Conservation (phyloP, 2,329 filamentous ascomycete species). For the Fusarium napiforme region DNA sequence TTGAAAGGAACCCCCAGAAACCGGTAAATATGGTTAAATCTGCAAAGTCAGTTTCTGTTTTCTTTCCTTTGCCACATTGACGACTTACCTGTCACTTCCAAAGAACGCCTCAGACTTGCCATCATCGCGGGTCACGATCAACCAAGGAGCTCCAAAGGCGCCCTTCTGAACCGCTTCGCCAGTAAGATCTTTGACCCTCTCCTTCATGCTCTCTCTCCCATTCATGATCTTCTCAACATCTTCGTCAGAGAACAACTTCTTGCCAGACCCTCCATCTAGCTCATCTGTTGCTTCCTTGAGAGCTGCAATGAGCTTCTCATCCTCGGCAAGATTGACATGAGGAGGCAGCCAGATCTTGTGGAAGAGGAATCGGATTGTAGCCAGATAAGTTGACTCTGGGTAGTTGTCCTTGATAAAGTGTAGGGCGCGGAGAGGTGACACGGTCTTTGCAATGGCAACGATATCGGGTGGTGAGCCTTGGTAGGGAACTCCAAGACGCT, state of each 20-base stretch:
- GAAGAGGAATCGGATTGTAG: slow-evolving; percentile 66
- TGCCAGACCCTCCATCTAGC: slow-evolving; percentile 32
- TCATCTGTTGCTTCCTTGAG: slow-evolving; percentile 49
- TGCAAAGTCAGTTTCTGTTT: slow-evolving; percentile 38
- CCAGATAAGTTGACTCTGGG: slow-evolving; percentile 60
- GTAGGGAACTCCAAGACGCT: slow-evolving; percentile 51
- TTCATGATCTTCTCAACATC: slow-evolving; percentile 67
- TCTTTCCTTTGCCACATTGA: too few species aligned
- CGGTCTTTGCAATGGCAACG: slow-evolving; percentile 55
- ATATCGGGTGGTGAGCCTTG: slow-evolving; percentile 56
- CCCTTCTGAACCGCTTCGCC: slow-evolving; percentile 70
- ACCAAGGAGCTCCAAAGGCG: slow-evolving; percentile 82
- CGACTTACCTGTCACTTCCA: slow-evolving; percentile 72
- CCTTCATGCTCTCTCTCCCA: slow-evolving; percentile 60
- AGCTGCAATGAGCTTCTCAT: slow-evolving; percentile 59
- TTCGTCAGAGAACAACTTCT: slow-evolving; percentile 57
- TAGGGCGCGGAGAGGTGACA: slow-evolving; percentile 72
- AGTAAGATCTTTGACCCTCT: slow-evolving; percentile 65
- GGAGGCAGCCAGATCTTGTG: slow-evolving; percentile 70
- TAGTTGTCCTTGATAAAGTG: slow-evolving; percentile 72
- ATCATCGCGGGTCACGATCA: slow-evolving; percentile 70
- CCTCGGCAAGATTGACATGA: slow-evolving; percentile 68
- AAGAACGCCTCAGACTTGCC: slow-evolving; percentile 77
- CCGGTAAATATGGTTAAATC: slow-evolving; percentile 75
- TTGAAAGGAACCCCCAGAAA: slow-evolving; percentile 71